These are phyloP conservation scores for Cadophora sp. DNA, from an alignment of 2,329 filamentous ascomycete genomes.

Conservation along the genomic window DNA sequence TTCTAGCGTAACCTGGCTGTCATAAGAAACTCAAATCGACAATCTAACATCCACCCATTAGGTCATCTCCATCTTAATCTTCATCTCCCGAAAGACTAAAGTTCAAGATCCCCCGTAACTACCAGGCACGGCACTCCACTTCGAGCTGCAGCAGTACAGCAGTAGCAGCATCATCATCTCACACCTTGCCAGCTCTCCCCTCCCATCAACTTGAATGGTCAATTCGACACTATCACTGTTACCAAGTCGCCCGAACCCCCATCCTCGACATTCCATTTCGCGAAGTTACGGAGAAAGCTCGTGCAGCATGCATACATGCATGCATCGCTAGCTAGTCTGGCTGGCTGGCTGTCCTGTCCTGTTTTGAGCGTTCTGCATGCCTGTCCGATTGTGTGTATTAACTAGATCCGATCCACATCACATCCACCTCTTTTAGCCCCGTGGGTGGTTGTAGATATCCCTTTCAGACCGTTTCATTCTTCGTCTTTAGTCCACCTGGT, in stretches of 20 bases:
- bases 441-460: too few relatives aligned
- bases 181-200: not conserved
- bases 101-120: constrained; percentile 4
- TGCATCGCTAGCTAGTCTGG: constrained; percentile 12
- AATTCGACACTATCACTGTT: not conserved
- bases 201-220: constrained; percentile 4
- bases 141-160: not conserved
- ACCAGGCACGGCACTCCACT: constrained; percentile 3
- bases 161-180: not conserved
- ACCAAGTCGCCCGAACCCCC: not conserved
- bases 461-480: too few relatives aligned
- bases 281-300: constrained; percentile 7
- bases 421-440: not conserved
- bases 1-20: not conserved
- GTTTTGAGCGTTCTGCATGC: constrained; percentile 28
- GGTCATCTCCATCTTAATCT: not conserved
- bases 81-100: constrained; percentile 4
- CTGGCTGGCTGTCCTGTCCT: constrained; percentile 2
- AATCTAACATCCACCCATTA: not conserved
- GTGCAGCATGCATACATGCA: constrained; percentile 23
- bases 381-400: not conserved
- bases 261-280: not conserved
- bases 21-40: not conserved
- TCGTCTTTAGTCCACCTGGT: too few relatives aligned
- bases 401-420: constrained; percentile 1